These are phyloP conservation scores for Binderoboletus segoi DNA, from an alignment of 1,284 basidiomycete species.

Conservation along the genomic window DNA sequence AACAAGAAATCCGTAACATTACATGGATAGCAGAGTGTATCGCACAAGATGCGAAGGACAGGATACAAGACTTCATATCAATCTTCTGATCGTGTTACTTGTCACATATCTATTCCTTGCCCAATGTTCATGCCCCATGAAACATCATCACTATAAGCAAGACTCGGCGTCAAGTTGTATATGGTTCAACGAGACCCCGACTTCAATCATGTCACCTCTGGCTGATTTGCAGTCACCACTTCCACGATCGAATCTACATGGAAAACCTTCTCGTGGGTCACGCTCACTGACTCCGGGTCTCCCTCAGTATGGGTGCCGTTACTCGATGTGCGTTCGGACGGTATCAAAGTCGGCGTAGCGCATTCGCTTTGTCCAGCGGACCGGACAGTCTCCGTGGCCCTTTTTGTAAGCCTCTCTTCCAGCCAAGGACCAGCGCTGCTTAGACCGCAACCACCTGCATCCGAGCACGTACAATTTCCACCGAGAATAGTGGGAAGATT, in stretches of 20 bases:
- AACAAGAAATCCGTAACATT: conserved; percentile 97
- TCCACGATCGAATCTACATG: not conserved
- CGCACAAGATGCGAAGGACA: conserved; percentile 89
- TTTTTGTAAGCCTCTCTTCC: conserved; percentile 54
- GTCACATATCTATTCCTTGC: conserved; percentile 8
- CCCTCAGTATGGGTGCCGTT: conserved; percentile 2
- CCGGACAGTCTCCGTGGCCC: not conserved
- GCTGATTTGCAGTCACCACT: not conserved
- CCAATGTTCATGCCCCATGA: conserved; percentile 6
- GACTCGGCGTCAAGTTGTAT: too few species aligned
- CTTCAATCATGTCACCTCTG: conserved; percentile 14
- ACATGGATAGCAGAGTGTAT: conserved; percentile 99
- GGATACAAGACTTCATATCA: conserved; percentile 92
- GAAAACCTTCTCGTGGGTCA: conserved; percentile 13
- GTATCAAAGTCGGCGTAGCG: not conserved
- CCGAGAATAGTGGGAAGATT: conserved; percentile 47
- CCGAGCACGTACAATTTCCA: conserved; percentile 56
- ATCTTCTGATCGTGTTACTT: conserved; percentile 58
- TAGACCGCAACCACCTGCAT: conserved; percentile 57
- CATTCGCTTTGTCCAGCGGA: conserved; percentile 1
- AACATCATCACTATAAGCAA: too few species aligned
- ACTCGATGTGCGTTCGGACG: conserved; percentile 13
- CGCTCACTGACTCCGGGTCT: not conserved
- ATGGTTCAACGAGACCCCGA: too few species aligned
- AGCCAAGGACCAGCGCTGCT: conserved; percentile 72